Evolutionary conservation across 176 grass and related monocot genomes (phyloP), one percentile per base, ranked within the genome.

Genomic region (Aegilops sharonensis): DNA sequence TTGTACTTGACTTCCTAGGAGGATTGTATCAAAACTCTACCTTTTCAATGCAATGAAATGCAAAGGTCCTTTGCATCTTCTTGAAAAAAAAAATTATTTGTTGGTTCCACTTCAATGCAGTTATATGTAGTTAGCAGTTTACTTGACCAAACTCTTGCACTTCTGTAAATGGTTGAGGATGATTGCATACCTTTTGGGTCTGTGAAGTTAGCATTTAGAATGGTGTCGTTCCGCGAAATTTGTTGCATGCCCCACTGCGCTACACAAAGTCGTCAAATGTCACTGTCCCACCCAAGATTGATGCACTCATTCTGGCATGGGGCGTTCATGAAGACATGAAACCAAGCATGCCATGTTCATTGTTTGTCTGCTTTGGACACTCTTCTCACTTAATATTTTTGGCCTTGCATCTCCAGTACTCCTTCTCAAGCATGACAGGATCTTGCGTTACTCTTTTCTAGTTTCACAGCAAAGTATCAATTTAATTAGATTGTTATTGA

Each of bases 121-220:
- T 86, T 45, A 45, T 68, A 20, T 68, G 32, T 83, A 36, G 37
- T 32, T 62, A 59, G 63, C 50, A 72, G 67, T 84, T 81, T 20
- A 67, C 72, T 68, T 25, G 30, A 42, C 76, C 32, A 68, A 68
- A 61, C 75, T 84, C 17, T 27, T 57, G 20, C 67, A 61, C 59
- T 61, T n/a, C 59, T 61, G 59, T 61, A 9, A 61, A 61, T 61
- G 59, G 59, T 24, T 61, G 59, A 10, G 20, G 21, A 61, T 61
- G 21, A 61, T 23, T 61, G 59, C n/a, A n/a, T 61, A 61, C 59
- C 59, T 61, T 61, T 10, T 61, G 59, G 59, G 24, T 61, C 59
- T 61, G n/a, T n/a, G 59, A 61, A 61, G 25, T 65, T 45, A 45
- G 42, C 42, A 45, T 45, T 45, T 45, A 45, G 42, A 45, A 45